Evolutionary conservation across 257 asterid species (phyloP), one percentile per base, ranked within the genome.

Genomic region (Solanum ossicruentum): DNA sequence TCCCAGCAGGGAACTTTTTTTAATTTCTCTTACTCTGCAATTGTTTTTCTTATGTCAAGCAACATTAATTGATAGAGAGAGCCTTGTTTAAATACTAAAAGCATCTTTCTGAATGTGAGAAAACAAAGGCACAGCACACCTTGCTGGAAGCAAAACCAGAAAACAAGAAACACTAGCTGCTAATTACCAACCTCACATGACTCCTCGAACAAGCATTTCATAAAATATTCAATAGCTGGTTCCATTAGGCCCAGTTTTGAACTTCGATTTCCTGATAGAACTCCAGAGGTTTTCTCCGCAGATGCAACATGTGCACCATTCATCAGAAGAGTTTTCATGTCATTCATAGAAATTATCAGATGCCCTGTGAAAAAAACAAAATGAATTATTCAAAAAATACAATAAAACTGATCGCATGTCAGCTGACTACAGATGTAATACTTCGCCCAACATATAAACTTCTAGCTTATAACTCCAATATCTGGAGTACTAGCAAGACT

Each of bases 171-270:
- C 84, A 73, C 21, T 20, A 61, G 71, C 82, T 12, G 85, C 81
- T 72, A 85, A 73, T 72, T 80, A 83, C 92, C 84, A 85, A 95
- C 99, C 98, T 92, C 92, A 84, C 89, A 87, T 55, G 87, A 88
- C 86, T 93, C 92, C 88, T 89, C 90, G 89, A 93, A 92, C 84
- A 94, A 85, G 90, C 90, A 89, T 90, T 85, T 92, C 89, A 90
- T 83, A 86, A 90, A 87, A 85, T 91, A 93, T 89, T 94, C 97
- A 75, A 95, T 89, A 87, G 94, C 84, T 47, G 98, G 97, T 86
- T 94, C 98, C 85, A 94, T 91, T 87, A 94, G 85, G 85, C 93
- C 79, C 80, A 92, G 86, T 86, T 86, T 82, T 51, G 88, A 85
- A 85, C 88, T 87, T 86, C 89, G 85, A 86, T 87, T 91, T 88